These are phyloP conservation scores for Goffeauzyma gilvescens DNA, from an alignment of 768 basidiomycete genomes.

Conservation along the genomic window DNA sequence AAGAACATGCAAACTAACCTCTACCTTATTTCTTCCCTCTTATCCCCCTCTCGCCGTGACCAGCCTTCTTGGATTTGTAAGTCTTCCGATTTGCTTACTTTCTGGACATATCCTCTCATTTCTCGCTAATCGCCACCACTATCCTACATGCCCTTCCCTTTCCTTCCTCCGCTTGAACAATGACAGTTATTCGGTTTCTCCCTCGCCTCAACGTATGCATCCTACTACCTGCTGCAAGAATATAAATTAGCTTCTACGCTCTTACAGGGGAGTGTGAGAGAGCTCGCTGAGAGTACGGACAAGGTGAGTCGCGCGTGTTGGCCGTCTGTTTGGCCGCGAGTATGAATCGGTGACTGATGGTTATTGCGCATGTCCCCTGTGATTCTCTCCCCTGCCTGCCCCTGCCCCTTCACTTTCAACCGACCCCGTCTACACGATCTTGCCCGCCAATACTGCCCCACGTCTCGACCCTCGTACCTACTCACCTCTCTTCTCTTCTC, in stretches of 20 bases:
- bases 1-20: no score
- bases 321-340: background rate
- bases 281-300: slow-evolving; percentile 62
- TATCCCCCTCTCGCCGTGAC: no score
- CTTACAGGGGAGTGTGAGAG: slow-evolving; percentile 68
- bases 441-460: no score
- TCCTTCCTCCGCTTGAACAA: background rate
- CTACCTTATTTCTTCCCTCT: no score
- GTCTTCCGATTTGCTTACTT: slow-evolving; percentile 1
- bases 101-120: background rate
- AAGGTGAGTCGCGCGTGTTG: slow-evolving; percentile 44
- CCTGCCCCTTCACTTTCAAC: background rate
- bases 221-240: slow-evolving; percentile 75
- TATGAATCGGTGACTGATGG: background rate
- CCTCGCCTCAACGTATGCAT: slow-evolving; percentile 63
- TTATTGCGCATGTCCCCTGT: background rate
- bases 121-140: background rate
- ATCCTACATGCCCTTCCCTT: background rate
- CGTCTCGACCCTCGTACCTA: no score
- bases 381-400: background rate
- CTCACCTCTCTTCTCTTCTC: slow-evolving; percentile 43
- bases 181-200: slow-evolving; percentile 67
- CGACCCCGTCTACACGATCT: background rate
- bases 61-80: slow-evolving; percentile 23
- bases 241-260: slow-evolving; percentile 75